Evolutionary conservation across 345 rosid genomes (phyloP).

Genomic region (Populus davidiana): DNA sequence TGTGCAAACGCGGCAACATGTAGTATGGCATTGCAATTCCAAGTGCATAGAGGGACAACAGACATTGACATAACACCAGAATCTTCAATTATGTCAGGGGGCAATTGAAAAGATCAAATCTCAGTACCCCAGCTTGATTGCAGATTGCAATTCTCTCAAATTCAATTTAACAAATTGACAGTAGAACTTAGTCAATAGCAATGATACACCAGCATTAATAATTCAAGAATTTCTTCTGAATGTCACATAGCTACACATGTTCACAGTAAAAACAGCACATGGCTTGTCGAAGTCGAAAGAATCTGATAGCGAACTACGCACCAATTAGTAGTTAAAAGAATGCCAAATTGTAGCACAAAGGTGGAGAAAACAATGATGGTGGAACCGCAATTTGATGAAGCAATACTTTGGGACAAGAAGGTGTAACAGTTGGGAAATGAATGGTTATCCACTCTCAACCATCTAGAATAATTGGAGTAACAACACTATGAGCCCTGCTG

Average conservation of each 20-base stretch:
- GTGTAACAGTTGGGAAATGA: not conserved
- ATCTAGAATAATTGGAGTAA: slow-evolving; percentile 22
- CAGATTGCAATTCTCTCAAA: not conserved
- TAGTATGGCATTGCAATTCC: not conserved
- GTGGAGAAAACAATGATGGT: not conserved
- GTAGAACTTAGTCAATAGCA: not conserved
- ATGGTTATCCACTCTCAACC: not conserved
- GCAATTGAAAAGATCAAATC: not conserved
- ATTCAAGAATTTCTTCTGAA: not conserved
- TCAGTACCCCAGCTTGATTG: not conserved
- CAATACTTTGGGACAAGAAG: not conserved
- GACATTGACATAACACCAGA: slow-evolving; percentile 7
- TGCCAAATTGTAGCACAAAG: not conserved
- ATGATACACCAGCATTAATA: not conserved
- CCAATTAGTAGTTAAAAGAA: not conserved
- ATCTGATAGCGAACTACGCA: not conserved
- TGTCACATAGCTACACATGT: not conserved
- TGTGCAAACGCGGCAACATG: not conserved
- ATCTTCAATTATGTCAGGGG: slow-evolving; percentile 3
- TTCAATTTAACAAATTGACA: not conserved
- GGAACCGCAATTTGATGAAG: not conserved
- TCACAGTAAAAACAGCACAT: not conserved
- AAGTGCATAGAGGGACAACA: not conserved
- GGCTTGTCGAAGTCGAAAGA: not conserved
- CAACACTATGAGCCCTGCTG: slow-evolving; percentile 21